Evolutionary conservation across 805 yeast genomes (phyloP).

Genomic region (Candida ulmi): DNA sequence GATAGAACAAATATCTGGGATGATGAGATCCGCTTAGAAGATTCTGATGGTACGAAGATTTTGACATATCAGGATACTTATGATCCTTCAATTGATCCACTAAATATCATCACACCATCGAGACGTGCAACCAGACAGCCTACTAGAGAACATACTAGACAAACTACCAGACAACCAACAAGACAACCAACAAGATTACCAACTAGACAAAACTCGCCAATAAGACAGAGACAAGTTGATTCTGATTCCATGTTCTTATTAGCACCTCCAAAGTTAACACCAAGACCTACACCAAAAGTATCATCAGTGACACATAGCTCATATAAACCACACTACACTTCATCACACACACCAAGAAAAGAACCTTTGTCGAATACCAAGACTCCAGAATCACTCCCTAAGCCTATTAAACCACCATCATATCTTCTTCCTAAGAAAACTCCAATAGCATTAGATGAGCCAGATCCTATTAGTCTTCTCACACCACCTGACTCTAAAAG

Average conservation of each 20-base stretch:
- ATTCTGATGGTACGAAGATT: background rate
- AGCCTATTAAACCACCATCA: background rate
- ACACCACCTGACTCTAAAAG: constrained; percentile 5
- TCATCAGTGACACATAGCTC: too few species aligned
- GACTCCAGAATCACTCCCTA: too few species aligned
- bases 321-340: too few species aligned
- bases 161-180: background rate
- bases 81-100: constrained; percentile 3
- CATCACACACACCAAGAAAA: too few species aligned
- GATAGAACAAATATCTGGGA: constrained; percentile 16
- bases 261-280: background rate
- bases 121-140: background rate
- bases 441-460: background rate
- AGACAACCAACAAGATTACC: background rate
- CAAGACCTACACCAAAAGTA: constrained; percentile 1
- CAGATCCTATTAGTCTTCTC: constrained; percentile 12
- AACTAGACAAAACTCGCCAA: background rate
- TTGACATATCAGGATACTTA: background rate
- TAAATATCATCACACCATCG: background rate
- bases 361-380: too few species aligned
- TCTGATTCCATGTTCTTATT: background rate
- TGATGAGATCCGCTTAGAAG: constrained; percentile 5
- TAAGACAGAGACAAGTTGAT: too few species aligned
- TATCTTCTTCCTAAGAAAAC: background rate
- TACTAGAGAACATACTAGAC: background rate